Evolutionary conservation across 495 filamentous ascomycete species (phyloP), one percentile per base, ranked within the genome.

Genomic region (Trypethelium eluteriae): DNA sequence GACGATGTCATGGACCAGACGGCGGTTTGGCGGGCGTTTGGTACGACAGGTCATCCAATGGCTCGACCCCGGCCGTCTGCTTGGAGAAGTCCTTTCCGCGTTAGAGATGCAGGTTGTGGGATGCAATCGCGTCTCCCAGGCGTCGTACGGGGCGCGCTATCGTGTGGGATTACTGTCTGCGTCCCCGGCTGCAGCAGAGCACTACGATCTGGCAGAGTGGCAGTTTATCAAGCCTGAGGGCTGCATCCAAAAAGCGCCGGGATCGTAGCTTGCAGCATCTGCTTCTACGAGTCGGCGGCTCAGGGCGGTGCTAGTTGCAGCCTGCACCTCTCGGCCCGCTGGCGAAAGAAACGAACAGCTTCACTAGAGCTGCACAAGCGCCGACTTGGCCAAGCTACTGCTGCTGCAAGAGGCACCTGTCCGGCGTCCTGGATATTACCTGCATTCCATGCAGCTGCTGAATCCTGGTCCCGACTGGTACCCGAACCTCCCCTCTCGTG

Each of bases 361-460:
- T 53, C 9, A 11, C 14, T 59, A 18, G 53, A 36, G 53, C 53
- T 59, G 53, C 53, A 59, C 53, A 59, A 59, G 53, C 53, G 49
- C 49, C 49, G 49, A 18, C 49, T 25, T 25, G 25, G 25, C 25
- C 25, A 25, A 25, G 25, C 25, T 25, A 25, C 25, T 25, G 25
- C 25, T 25, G 25, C 25, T 25, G 25, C 25, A 25, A 25, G 25
- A 25, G 7, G 41, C 41, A 44, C 7, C 53, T 59, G 53, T 34
- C 53, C 53, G 32, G 34, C 7, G 14, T 6, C 7, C 32, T 59
- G 53, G 53, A 34, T 59, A 59, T 59, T 59, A 59, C 53, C 53
- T 59, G 53, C 53, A 59, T 59, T 59, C 53, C 53, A 59, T 14
- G 25, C 53, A 59, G 53, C 53, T 18, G 25, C 53, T 59, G 53